Base-by-base conservation (phyloP, 176 grass and related monocot species). In the Secale cereale region DNA sequence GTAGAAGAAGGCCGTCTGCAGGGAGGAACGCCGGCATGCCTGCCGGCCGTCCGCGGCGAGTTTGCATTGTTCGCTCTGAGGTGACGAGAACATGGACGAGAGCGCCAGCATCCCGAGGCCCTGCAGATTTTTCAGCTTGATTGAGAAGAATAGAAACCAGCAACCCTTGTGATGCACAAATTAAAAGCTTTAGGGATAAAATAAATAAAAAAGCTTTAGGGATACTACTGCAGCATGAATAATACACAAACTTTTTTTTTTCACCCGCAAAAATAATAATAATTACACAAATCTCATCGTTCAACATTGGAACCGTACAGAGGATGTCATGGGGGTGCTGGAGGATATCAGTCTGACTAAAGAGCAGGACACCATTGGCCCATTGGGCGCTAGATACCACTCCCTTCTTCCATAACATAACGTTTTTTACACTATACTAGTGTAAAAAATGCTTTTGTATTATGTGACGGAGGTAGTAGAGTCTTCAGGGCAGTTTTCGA, bases 1-100 rank as follows among this genome's bases (percentile, higher is more conserved):
- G 72, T 90, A 92, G 85, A 93, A 90, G 72, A 87, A 67, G 36
- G 30, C 73, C 6, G 52, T 59, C 75, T 87, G 87, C 16, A 87
- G 20, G 5, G 43, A 31, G 36, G 91, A 68, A 4, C 59, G 17
- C 26, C 11, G 2, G 67, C 79, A 83, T 2, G 4, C 27, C 10
- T 8, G 16, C 39, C 3, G 26, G 1, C 80, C 80, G 33, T 74
- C 17, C 4, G 7, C 20, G 6, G 73, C 1, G 74, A 16, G 10
- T 1, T 45, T 22, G 66, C 80, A 86, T 45, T 74, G 74, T 13
- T 79, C 41, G 46, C 5, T 56, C 16, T 54, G 23, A 20, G 66
- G 10, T 19, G 82, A 69, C 6, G 70, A 26, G 26, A 79, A 22
- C 54, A 73, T 50, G 37, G 88, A 87, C 10, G 87, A 87, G 16